Percentiles rank a stretch among this genome's conserved stretches.
These are phyloP conservation scores for Coleophoma crateriformis DNA, from an alignment of 2,329 filamentous ascomycete species.

Conservation along the genomic window DNA sequence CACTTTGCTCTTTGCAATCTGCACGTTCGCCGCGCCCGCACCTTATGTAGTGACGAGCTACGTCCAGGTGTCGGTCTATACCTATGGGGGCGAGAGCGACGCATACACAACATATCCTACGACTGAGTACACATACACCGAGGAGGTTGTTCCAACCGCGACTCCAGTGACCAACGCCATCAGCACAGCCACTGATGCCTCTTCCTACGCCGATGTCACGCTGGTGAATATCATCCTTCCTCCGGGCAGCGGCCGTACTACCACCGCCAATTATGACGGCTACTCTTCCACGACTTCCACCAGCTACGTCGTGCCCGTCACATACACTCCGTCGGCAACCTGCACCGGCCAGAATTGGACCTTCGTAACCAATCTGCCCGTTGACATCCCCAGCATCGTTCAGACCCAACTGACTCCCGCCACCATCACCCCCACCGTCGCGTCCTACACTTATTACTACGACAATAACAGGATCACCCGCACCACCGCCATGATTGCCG, in stretches of 20 bases:
- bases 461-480: conserved; percentile 1
- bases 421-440: conserved; percentile 1
- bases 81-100: conserved; percentile 1
- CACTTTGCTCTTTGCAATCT: conserved; percentile 3
- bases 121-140: conserved; percentile 7
- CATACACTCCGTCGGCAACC: conserved; percentile 9
- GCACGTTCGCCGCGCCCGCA: conserved; percentile 6
- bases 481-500: conserved; percentile 3
- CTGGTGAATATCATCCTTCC: conserved; percentile 6
- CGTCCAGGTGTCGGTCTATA: conserved; percentile 12
- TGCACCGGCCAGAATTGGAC: conserved; percentile 13
- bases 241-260: neutral
- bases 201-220: conserved; percentile 7
- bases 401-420: conserved; percentile 1
- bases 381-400: conserved; percentile 8
- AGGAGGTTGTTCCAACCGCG: conserved; percentile 1
- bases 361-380: conserved; percentile 10
- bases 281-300: neutral
- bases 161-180: conserved; percentile 3
- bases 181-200: conserved; percentile 3
- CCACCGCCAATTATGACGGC: neutral
- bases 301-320: conserved; percentile 7
- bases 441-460: conserved; percentile 5
- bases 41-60: conserved; percentile 15
- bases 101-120: neutral